Evolutionary conservation across 805 yeast species (phyloP).

Genomic region (Metschnikowia chrysomelidarum): DNA sequence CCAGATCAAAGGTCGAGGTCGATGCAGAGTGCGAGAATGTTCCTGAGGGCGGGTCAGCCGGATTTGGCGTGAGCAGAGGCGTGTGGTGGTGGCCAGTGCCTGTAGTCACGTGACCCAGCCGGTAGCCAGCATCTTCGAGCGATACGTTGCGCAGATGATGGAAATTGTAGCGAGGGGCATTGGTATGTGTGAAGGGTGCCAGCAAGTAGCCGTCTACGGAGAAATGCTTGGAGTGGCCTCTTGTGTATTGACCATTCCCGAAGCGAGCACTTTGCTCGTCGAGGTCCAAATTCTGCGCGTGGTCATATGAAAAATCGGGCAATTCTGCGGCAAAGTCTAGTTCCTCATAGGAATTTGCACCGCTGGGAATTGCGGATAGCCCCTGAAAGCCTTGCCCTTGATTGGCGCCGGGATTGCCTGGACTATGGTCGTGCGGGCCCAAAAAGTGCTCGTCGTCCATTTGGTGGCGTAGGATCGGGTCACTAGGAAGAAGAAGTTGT

Average conservation of each 20-base stretch:
- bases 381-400: constrained; percentile 2
- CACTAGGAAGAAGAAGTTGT: constrained; percentile 26
- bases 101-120: constrained; percentile 4
- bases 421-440: constrained; percentile 1
- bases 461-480: constrained; percentile 1
- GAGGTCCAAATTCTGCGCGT: constrained; percentile 9
- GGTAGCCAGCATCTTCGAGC: constrained; percentile 15
- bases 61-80: constrained; percentile 11
- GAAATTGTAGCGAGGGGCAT: constrained; percentile 16
- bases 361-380: constrained; percentile 14
- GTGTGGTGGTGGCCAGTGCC: constrained; percentile 13
- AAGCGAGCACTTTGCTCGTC: constrained; percentile 9
- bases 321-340: constrained; percentile 18
- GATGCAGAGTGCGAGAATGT: constrained; percentile 14
- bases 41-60: constrained; percentile 20
- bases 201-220: constrained; percentile 21
- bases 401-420: too few species aligned
- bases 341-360: constrained; percentile 17
- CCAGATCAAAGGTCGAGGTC: constrained; percentile 26
- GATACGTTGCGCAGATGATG: constrained; percentile 22
- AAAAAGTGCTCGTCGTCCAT: constrained; percentile 5
- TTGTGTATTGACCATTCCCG: constrained; percentile 6
- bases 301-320: constrained; percentile 18
- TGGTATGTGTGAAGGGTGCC: constrained; percentile 24
- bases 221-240: constrained; percentile 22